Conservation (phyloP, 208 protist genomes). For the Crithidia expoeki region DNA sequence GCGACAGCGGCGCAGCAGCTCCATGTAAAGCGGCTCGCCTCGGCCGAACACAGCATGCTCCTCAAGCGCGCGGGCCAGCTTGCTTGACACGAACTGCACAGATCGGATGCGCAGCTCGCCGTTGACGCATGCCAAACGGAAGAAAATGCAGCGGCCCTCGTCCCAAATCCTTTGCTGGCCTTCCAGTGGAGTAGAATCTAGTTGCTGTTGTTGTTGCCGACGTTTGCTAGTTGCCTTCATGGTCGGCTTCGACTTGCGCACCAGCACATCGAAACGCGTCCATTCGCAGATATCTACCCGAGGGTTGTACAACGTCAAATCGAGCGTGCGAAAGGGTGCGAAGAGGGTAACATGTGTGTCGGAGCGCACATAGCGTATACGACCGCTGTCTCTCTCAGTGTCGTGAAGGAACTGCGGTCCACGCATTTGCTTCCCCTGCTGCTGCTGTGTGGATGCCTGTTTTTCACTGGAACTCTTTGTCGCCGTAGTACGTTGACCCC, state of each 20-base stretch:
- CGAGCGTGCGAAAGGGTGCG: slow-evolving; percentile 74
- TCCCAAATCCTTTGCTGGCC: slow-evolving; percentile 54
- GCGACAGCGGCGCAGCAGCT: slow-evolving; percentile 41
- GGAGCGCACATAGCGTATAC: slow-evolving; percentile 32
- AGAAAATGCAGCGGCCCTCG: slow-evolving; percentile 50
- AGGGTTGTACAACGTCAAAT: slow-evolving; percentile 63
- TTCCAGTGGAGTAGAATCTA: slow-evolving; percentile 5
- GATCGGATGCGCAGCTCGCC: slow-evolving; percentile 79
- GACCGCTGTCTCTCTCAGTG: neutral
- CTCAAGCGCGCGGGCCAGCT: slow-evolving; percentile 53
- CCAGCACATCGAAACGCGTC: slow-evolving; percentile 72
- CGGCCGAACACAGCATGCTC: slow-evolving; percentile 64
- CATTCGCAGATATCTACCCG: slow-evolving; percentile 73
- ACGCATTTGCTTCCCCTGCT: too few species aligned
- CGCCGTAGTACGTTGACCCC: neutral
- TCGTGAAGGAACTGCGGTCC: neutral
- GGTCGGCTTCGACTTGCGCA: slow-evolving; percentile 52
- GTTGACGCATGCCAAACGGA: slow-evolving; percentile 77
- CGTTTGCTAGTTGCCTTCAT: too few species aligned
- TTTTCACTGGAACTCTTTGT: neutral
- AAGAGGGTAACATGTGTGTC: slow-evolving; percentile 58
- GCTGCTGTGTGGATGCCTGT: neutral
- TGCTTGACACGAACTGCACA: slow-evolving; percentile 68
- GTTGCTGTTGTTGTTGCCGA: neutral
- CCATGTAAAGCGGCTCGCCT: slow-evolving; percentile 63